Evolutionary conservation across 371 early-diverging fungal genomes (phyloP).

Genomic region (Gilbertella persicaria): DNA sequence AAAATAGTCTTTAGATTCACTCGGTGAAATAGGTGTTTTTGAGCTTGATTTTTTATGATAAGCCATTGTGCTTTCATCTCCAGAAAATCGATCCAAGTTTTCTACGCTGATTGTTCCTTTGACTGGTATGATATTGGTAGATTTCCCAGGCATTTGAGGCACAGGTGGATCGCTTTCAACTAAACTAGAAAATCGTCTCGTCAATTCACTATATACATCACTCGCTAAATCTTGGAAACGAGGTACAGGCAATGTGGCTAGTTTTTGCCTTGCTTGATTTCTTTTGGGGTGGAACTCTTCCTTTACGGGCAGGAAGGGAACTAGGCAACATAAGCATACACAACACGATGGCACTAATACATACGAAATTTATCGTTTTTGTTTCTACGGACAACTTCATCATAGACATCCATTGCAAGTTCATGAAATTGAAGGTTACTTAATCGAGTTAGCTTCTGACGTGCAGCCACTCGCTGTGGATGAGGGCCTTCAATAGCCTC

Average conservation of each 20-base stretch:
- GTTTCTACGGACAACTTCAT: conserved; percentile 83
- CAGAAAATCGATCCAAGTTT: conserved; percentile 18
- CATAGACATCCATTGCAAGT: conserved; percentile 93
- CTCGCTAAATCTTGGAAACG: conserved; percentile 89
- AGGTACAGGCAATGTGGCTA: conserved; percentile 84
- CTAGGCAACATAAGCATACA: no score
- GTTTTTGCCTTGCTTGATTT: conserved; percentile 95
- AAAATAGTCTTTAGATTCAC: conserved; percentile 16
- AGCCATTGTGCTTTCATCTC: background rate
- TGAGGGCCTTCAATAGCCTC: conserved; percentile 53
- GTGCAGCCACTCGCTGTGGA: conserved; percentile 66
- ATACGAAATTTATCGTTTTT: conserved; percentile 43
- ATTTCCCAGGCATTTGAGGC: conserved; percentile 41
- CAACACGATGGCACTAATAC: no score
- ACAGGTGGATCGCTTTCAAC: conserved; percentile 39
- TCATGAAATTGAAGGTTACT: conserved; percentile 88
- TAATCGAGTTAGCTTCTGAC: conserved; percentile 84
- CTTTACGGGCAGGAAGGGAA: conserved; percentile 83
- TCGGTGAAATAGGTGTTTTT: conserved; percentile 8
- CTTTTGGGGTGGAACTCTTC: conserved; percentile 90
- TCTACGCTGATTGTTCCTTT: conserved; percentile 51
- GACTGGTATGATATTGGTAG: conserved; percentile 49
- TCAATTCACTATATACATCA: conserved; percentile 85
- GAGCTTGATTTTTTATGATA: background rate
- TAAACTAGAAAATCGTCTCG: conserved; percentile 62